Percentiles rank a stretch among this genome's conserved stretches.
These are phyloP conservation scores for Bimuria novae-zelandiae DNA, from an alignment of 2,329 filamentous ascomycete species.

Conservation along the genomic window DNA sequence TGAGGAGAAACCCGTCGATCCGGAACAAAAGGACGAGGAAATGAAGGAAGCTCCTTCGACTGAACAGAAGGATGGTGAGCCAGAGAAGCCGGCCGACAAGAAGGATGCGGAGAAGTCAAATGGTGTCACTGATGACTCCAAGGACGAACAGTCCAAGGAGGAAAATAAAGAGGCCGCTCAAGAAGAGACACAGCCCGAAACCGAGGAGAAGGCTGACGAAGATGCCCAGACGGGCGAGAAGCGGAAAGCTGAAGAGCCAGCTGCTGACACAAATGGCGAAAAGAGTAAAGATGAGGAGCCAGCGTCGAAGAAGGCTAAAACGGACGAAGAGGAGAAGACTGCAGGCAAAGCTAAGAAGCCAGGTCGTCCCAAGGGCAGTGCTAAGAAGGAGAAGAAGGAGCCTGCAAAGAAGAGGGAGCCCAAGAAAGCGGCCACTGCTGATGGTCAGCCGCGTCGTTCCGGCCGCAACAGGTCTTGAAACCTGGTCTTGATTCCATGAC, in stretches of 20 bases:
- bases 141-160: slow-evolving; percentile 33
- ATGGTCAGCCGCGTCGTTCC: slow-evolving; percentile 54
- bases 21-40: slow-evolving; percentile 46
- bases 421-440: slow-evolving; percentile 56
- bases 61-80: slow-evolving; percentile 27
- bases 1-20: slow-evolving; percentile 26
- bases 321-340: slow-evolving; percentile 29
- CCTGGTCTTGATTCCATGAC: not conserved
- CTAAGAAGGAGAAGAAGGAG: slow-evolving; percentile 48
- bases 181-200: slow-evolving; percentile 32
- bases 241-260: slow-evolving; percentile 36
- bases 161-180: slow-evolving; percentile 34
- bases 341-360: slow-evolving; percentile 37
- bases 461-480: slow-evolving; percentile 44
- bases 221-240: slow-evolving; percentile 44
- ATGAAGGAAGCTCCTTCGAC: slow-evolving; percentile 34
- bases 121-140: slow-evolving; percentile 24
- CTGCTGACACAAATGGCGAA: slow-evolving; percentile 27
- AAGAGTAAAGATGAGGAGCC: slow-evolving; percentile 33
- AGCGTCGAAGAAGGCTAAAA: slow-evolving; percentile 39
- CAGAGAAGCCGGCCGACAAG: slow-evolving; percentile 36
- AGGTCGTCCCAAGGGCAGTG: slow-evolving; percentile 50
- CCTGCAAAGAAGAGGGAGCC: slow-evolving; percentile 50
- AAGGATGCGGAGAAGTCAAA: slow-evolving; percentile 28
- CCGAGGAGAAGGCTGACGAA: slow-evolving; percentile 34